Evolutionary conservation across 768 basidiomycete genomes (phyloP).

Genomic region (Tylopilus rubrobrunneus): DNA sequence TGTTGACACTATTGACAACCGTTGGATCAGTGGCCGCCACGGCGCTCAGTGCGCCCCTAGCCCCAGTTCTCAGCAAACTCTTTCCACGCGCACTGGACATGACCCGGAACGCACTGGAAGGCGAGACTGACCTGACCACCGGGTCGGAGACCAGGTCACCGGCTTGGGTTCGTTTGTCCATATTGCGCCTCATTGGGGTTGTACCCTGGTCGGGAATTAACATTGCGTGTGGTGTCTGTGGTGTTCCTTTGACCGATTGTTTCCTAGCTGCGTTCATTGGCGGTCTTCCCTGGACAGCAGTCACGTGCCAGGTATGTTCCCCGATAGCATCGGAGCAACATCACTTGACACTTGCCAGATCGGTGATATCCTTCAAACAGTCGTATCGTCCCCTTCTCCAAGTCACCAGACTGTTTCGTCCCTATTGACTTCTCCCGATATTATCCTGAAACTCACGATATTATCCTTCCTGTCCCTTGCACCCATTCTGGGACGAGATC

Average conservation of each 20-base stretch:
- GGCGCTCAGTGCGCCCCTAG: conserved; percentile 75
- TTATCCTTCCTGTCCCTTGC: conserved; percentile 82
- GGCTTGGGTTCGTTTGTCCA: conserved; percentile 81
- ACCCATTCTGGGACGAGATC: conserved; percentile 75
- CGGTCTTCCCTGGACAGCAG: conserved; percentile 84
- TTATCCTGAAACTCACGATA: conserved; percentile 79
- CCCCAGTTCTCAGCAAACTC: conserved; percentile 73
- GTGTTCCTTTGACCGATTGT: conserved; percentile 72
- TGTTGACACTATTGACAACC: conserved; percentile 83
- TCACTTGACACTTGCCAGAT: conserved; percentile 45
- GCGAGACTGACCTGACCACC: conserved; percentile 46
- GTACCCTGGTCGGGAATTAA: conserved; percentile 98
- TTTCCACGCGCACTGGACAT: conserved; percentile 84
- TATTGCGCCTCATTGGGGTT: conserved; percentile 86
- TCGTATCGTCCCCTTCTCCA: conserved; percentile 68
- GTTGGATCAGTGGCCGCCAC: conserved; percentile 82
- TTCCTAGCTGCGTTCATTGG: conserved; percentile 82
- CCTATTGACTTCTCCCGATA: conserved; percentile 76
- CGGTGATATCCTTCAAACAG: conserved; percentile 82
- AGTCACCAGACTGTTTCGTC: conserved; percentile 78
- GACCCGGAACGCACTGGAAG: conserved; percentile 78
- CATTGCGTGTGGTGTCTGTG: conserved; percentile 90
- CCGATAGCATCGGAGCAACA: conserved; percentile 12
- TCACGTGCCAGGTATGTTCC: conserved; percentile 74
- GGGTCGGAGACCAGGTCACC: conserved; percentile 36